A percentile compares a stretch with the other conserved stretches of the same genome.
Conservation (phyloP, 2,329 filamentous ascomycete species). For the Alternaria novae-zelandiae region DNA sequence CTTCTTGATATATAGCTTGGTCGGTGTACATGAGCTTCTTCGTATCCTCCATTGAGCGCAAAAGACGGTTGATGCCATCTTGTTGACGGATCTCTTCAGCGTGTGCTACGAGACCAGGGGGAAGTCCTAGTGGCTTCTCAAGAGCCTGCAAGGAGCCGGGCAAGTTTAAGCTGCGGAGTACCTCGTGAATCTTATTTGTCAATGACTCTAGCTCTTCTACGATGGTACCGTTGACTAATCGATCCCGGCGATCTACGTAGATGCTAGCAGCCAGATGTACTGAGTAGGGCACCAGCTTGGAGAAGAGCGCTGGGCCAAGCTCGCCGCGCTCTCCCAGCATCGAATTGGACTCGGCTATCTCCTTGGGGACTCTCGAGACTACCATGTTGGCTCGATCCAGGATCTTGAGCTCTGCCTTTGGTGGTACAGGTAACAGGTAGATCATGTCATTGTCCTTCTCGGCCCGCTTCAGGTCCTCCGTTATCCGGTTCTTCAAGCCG, state of each 20-base stretch:
- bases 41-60: slow-evolving; percentile 84
- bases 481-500: slow-evolving; percentile 79
- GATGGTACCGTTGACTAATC: slow-evolving; percentile 87
- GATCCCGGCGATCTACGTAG: slow-evolving; percentile 88
- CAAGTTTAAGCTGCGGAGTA: slow-evolving; percentile 81
- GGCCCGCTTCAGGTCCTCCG: slow-evolving; percentile 87
- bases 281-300: slow-evolving; percentile 91
- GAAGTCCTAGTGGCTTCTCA: slow-evolving; percentile 91
- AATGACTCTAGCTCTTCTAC: slow-evolving; percentile 83
- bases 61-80: slow-evolving; percentile 78
- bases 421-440: slow-evolving; percentile 84
- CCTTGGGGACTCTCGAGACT: slow-evolving; percentile 74
- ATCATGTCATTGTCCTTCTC: slow-evolving; percentile 98
- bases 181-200: slow-evolving; percentile 78
- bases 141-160: slow-evolving; percentile 92
- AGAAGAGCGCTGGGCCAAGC: slow-evolving; percentile 84
- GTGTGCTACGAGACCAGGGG: slow-evolving; percentile 83
- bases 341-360: slow-evolving; percentile 80
- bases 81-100: slow-evolving; percentile 93
- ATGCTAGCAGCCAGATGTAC: slow-evolving; percentile 95
- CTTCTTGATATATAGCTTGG: slow-evolving; percentile 79
- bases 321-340: slow-evolving; percentile 80
- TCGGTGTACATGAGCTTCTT: slow-evolving; percentile 87
- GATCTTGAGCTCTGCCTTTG: slow-evolving; percentile 84
- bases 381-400: slow-evolving; percentile 93